Evolutionary conservation across 768 basidiomycete genomes (phyloP).

Genomic region (Hypholoma sublateritium): DNA sequence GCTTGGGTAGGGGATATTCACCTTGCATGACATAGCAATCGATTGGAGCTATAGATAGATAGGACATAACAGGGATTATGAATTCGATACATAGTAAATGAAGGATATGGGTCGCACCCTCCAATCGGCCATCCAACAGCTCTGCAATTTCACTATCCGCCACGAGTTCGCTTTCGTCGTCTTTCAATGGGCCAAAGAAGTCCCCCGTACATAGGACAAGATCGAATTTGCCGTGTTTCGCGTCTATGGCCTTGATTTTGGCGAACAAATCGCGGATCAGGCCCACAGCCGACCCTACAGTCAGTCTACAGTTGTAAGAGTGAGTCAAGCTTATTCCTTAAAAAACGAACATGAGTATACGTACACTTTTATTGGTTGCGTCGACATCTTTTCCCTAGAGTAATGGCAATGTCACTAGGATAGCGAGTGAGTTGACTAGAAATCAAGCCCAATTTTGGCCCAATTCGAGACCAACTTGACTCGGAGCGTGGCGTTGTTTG

Average conservation of each 20-base stretch:
- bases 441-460: too few relatives aligned
- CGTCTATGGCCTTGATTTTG: conserved; percentile 82
- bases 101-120: conserved; percentile 44
- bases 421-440: too few relatives aligned
- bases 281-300: conserved; percentile 80
- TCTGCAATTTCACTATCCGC: conserved; percentile 38
- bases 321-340: background rate
- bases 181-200: conserved; percentile 69
- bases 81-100: background rate
- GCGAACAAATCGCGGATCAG: conserved; percentile 71
- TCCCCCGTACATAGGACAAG: conserved; percentile 80
- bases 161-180: conserved; percentile 24
- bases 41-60: conserved; percentile 59
- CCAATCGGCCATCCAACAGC: conserved; percentile 65
- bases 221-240: conserved; percentile 93
- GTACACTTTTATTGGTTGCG: conserved; percentile 36
- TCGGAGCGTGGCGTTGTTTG: too few relatives aligned
- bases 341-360: conserved; percentile 14
- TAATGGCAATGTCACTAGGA: too few relatives aligned
- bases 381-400: conserved; percentile 11
- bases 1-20: conserved; percentile 66
- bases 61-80: background rate
- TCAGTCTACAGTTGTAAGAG: conserved; percentile 41
- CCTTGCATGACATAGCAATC: conserved; percentile 96
- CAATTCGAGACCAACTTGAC: too few relatives aligned